Conservation (phyloP, 1,139 yeast genomes). For the Scheffersomyces lignicola region DNA sequence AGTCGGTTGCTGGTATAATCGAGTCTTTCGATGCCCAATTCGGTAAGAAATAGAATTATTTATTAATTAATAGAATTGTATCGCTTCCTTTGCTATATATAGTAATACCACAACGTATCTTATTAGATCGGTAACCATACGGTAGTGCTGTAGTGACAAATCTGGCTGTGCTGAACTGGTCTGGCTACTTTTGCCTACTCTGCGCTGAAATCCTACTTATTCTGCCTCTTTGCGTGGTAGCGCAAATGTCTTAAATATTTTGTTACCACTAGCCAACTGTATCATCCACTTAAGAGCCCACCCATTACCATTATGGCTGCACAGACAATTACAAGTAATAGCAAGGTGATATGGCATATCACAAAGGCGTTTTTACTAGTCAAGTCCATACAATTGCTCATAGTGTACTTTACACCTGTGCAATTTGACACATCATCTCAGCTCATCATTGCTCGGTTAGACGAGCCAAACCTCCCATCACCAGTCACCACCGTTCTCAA, state of each 20-base stretch:
- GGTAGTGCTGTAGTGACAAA: too few species aligned
- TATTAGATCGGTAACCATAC: too few species aligned
- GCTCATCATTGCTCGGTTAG: conserved; percentile 18
- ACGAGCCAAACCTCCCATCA: conserved; percentile 3
- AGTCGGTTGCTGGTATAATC: conserved; percentile 77
- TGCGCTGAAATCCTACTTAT: too few species aligned
- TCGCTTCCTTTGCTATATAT: neutral
- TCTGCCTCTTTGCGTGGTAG: too few species aligned
- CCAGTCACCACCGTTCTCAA: conserved; percentile 28
- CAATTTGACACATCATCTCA: conserved; percentile 44
- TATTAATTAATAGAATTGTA: neutral
- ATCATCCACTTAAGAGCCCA: too few species aligned
- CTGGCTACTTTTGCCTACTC: too few species aligned
- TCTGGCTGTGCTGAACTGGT: too few species aligned
- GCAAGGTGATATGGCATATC: conserved; percentile 13
- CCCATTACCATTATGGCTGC: too few species aligned
- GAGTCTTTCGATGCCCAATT: conserved; percentile 48
- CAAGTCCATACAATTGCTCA: conserved; percentile 29
- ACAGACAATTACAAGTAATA: too few species aligned
- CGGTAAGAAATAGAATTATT: conserved; percentile 49
- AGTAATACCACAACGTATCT: neutral
- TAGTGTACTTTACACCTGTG: conserved; percentile 33
- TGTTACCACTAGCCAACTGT: too few species aligned
- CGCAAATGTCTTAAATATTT: too few species aligned
- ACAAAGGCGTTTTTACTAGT: conserved; percentile 22